These are phyloP conservation scores for Metschnikowia chrysomelidarum DNA, from an alignment of 805 yeast species.

Conservation along the genomic window DNA sequence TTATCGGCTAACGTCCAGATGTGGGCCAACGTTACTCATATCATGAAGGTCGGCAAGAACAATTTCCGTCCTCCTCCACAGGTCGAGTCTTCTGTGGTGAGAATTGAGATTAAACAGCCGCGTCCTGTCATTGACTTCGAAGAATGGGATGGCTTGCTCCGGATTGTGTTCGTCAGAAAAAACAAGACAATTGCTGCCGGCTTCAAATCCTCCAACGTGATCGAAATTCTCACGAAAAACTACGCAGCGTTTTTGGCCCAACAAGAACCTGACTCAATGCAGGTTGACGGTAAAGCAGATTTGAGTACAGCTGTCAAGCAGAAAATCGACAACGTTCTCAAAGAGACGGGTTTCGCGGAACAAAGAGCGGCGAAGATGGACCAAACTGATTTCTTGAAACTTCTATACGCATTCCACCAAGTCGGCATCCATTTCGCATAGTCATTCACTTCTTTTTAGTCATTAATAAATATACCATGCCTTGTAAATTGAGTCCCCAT, in stretches of 20 bases:
- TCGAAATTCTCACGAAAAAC: slow-evolving; percentile 82
- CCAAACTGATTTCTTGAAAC: slow-evolving; percentile 85
- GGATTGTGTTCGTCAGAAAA: slow-evolving; percentile 90
- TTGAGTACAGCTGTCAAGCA: slow-evolving; percentile 53
- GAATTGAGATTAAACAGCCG: slow-evolving; percentile 88
- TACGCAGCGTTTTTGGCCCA: slow-evolving; percentile 71
- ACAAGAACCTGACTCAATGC: slow-evolving; percentile 45
- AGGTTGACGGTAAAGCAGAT: slow-evolving; percentile 40
- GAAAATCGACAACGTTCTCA: slow-evolving; percentile 70
- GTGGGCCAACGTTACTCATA: slow-evolving; percentile 99
- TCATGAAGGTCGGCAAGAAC: slow-evolving; percentile 96
- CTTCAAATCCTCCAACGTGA: slow-evolving; percentile 76
- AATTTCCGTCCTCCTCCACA: slow-evolving; percentile 98
- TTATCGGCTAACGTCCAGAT: slow-evolving; percentile 95
- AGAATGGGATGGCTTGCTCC: slow-evolving; percentile 95
- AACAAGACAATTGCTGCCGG: slow-evolving; percentile 93
- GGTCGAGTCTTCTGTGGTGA: slow-evolving; percentile 94
- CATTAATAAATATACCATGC: too few relatives aligned
- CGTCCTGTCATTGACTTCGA: slow-evolving; percentile 91
- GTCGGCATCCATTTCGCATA: slow-evolving; percentile 96
- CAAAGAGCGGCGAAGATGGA: slow-evolving; percentile 93
- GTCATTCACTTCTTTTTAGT: too few relatives aligned
- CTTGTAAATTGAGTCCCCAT: too few relatives aligned
- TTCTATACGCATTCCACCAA: slow-evolving; percentile 91
- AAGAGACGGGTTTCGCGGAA: slow-evolving; percentile 77